Conservation (phyloP, 192 early-diverging fungal genomes). For the Backusella tuberculispora region DNA sequence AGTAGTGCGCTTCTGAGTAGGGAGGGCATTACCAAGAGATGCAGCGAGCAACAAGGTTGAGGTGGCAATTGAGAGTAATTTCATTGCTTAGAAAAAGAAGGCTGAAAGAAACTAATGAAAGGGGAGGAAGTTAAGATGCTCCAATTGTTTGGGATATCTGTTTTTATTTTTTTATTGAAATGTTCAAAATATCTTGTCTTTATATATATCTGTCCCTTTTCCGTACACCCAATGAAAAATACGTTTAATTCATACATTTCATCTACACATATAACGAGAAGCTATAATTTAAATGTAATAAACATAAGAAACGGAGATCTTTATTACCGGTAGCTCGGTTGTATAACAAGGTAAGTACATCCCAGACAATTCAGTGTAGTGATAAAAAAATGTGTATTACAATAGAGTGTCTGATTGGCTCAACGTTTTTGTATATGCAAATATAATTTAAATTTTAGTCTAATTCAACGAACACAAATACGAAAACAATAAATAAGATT, state of each 20-base stretch:
- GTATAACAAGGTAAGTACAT: neutral
- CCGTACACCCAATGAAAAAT: neutral
- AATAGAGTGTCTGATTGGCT: neutral
- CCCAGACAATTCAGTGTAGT: neutral
- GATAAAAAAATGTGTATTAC: neutral
- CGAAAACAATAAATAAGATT: neutral
- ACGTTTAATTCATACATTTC: neutral
- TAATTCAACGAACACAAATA: neutral
- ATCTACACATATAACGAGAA: neutral
- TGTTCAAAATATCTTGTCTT: neutral
- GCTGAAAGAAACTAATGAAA: neutral
- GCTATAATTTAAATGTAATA: conserved; percentile 3
- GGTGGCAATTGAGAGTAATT: neutral
- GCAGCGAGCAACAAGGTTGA: neutral
- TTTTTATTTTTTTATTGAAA: neutral
- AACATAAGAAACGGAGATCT: neutral
- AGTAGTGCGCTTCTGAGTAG: neutral
- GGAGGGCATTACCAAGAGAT: neutral
- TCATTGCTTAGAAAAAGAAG: neutral
- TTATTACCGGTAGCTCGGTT: conserved; percentile 4
- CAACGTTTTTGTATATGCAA: neutral
- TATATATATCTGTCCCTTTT: neutral
- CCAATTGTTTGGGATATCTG: neutral
- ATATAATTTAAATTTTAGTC: neutral
- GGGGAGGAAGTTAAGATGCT: neutral